A percentile compares a stretch with the other conserved stretches of the same genome.
phyloP scores from a whole-genome alignment of 148 eudicot species.

The Chenopodium quinoa region DNA sequence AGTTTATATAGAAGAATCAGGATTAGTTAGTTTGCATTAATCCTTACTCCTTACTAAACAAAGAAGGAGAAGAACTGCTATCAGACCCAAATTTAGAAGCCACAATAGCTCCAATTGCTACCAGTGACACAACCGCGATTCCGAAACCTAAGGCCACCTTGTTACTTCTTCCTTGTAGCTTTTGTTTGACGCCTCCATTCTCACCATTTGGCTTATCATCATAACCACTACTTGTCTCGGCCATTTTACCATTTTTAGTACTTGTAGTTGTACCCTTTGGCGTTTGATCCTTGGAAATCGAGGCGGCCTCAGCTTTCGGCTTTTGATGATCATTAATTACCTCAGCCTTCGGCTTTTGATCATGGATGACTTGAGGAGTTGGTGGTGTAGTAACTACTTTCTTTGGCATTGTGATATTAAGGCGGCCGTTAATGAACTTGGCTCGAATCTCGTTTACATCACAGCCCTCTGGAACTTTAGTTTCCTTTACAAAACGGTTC shows the following conservation, averaged over 20 bases:
- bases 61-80: neutral
- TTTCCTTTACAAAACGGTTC: slow-evolving; percentile 54
- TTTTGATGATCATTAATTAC: neutral
- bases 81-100: slow-evolving; percentile 28
- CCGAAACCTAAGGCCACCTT: slow-evolving; percentile 28
- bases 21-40: no score
- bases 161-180: slow-evolving; percentile 16
- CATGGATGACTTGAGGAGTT: slow-evolving; percentile 9
- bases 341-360: neutral
- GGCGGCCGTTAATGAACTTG: slow-evolving; percentile 38
- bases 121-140: slow-evolving; percentile 25
- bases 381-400: neutral
- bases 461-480: slow-evolving; percentile 34
- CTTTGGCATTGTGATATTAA: slow-evolving; percentile 52
- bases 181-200: neutral
- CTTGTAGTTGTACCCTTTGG: neutral
- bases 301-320: neutral
- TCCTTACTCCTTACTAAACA: neutral
- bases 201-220: slow-evolving; percentile 13
- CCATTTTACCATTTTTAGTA: neutral
- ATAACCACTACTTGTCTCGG: neutral
- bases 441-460: slow-evolving; percentile 48
- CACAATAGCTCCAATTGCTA: slow-evolving; percentile 40
- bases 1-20: no score
- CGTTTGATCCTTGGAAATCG: neutral